phyloP scores from a whole-genome alignment of 495 filamentous ascomycete species.

The Astrocystis sublimbata region DNA sequence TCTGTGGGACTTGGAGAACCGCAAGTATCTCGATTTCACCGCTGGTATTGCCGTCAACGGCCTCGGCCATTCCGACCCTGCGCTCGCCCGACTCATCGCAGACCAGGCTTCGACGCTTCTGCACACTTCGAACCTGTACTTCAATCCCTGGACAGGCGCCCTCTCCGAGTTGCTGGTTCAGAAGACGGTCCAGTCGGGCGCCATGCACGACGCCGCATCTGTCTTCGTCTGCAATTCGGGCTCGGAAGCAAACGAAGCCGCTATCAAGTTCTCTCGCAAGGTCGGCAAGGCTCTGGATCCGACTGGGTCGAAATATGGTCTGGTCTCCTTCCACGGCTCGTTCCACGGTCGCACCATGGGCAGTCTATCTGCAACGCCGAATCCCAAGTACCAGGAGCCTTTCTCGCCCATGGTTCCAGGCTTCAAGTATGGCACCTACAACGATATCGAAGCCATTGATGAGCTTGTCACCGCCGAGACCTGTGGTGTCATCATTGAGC shows the following conservation, averaged over 20 bases:
- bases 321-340: conserved; percentile 84
- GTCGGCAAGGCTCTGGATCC: conserved; percentile 73
- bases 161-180: conserved; percentile 84
- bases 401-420: conserved; percentile 95
- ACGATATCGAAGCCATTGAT: conserved; percentile 70
- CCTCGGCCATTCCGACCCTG: conserved; percentile 82
- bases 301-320: conserved; percentile 72
- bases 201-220: conserved; percentile 75
- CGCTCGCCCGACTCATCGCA: conserved; percentile 62
- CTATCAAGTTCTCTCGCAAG: conserved; percentile 94
- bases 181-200: conserved; percentile 70
- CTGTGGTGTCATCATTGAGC: conserved; percentile 94
- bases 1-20: conserved; percentile 85
- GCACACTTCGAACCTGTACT: conserved; percentile 92
- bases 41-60: conserved; percentile 95
- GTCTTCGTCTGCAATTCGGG: conserved; percentile 96
- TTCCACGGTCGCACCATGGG: conserved; percentile 99
- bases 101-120: conserved; percentile 81
- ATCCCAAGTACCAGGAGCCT: conserved; percentile 95
- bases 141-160: conserved; percentile 89
- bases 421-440: conserved; percentile 83
- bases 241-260: conserved; percentile 94
- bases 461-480: conserved; percentile 78
- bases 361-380: conserved; percentile 87
- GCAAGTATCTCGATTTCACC: conserved; percentile 89